phyloP scores from a whole-genome alignment of 371 early-diverging fungal genomes.

The Mortierella sp. region DNA sequence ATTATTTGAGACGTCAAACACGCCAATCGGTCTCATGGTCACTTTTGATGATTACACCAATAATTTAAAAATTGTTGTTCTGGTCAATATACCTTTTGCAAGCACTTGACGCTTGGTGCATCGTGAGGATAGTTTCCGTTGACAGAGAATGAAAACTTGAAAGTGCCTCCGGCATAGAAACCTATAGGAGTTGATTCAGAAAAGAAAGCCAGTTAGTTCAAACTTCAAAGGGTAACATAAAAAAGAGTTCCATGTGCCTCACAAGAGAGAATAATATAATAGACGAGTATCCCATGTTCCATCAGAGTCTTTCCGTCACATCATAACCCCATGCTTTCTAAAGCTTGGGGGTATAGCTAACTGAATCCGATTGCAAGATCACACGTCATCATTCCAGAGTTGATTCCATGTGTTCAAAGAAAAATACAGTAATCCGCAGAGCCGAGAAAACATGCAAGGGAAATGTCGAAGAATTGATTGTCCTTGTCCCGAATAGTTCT shows the following conservation, averaged over 20 bases:
- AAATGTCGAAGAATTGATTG: not conserved
- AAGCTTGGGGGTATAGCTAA: not conserved
- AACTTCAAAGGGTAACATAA: conserved; percentile 7
- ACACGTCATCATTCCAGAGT: not conserved
- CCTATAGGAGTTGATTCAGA: conserved; percentile 60
- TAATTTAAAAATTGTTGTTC: not conserved
- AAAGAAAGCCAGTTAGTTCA: not conserved
- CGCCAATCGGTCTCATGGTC: not conserved
- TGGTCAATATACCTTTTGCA: conserved; percentile 78
- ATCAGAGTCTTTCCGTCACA: not conserved
- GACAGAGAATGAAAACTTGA: conserved; percentile 92
- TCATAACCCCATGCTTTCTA: too few relatives aligned
- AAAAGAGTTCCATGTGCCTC: not conserved
- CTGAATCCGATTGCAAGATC: not conserved
- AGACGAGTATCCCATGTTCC: not conserved
- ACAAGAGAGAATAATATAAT: not conserved
- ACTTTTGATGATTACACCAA: not conserved
- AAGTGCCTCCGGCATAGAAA: conserved; percentile 95
- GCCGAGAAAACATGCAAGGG: not conserved
- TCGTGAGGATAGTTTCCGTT: conserved; percentile 98
- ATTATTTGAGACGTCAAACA: not conserved
- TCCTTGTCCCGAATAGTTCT: conserved; percentile 12
- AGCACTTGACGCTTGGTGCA: conserved; percentile 97
- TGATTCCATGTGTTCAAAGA: not conserved
- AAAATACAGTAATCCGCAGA: not conserved